Conservation (phyloP, 2,329 filamentous ascomycete genomes). For the Colletotrichum orchidophilum region DNA sequence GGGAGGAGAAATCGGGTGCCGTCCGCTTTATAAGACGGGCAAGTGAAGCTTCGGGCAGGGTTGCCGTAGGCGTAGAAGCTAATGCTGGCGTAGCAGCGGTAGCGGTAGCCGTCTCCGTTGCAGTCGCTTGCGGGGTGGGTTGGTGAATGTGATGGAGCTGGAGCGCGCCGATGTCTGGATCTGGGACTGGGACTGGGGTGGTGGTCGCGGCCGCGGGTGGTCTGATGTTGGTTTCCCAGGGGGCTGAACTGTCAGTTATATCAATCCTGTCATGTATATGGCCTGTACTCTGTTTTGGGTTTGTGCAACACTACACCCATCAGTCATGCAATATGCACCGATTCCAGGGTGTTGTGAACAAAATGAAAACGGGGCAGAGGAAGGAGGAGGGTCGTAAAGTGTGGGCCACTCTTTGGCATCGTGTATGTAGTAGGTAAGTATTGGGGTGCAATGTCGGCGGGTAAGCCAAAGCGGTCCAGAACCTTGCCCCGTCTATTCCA, state of each 20-base stretch:
- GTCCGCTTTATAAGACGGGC: slow-evolving; percentile 20
- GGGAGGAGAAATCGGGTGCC: background rate
- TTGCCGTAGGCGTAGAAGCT: slow-evolving; percentile 6
- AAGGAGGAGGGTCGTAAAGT: background rate
- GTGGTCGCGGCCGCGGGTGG: slow-evolving; percentile 30
- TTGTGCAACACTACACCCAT: slow-evolving; percentile 15
- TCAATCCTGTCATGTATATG: slow-evolving; percentile 18
- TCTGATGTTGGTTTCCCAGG: slow-evolving; percentile 27
- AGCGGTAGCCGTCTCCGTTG: slow-evolving; percentile 13
- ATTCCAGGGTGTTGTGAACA: slow-evolving; percentile 3
- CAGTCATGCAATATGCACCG: slow-evolving; percentile 13
- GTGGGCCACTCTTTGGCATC: slow-evolving; percentile 21
- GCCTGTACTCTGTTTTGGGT: background rate
- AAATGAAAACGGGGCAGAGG: background rate
- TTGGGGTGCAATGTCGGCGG: background rate
- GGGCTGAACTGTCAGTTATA: slow-evolving; percentile 30
- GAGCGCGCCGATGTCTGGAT: slow-evolving; percentile 26
- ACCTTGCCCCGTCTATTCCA: background rate
- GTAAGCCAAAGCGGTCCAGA: slow-evolving; percentile 27
- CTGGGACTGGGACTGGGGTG: slow-evolving; percentile 9
- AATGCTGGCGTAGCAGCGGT: slow-evolving; percentile 33
- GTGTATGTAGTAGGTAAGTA: background rate
- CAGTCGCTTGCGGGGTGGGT: slow-evolving; percentile 29
- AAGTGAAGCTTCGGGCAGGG: slow-evolving; percentile 25
- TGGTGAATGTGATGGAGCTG: slow-evolving; percentile 15